Evolutionary conservation across 2,329 filamentous ascomycete species (phyloP).

Genomic region (Fusarium virguliforme): DNA sequence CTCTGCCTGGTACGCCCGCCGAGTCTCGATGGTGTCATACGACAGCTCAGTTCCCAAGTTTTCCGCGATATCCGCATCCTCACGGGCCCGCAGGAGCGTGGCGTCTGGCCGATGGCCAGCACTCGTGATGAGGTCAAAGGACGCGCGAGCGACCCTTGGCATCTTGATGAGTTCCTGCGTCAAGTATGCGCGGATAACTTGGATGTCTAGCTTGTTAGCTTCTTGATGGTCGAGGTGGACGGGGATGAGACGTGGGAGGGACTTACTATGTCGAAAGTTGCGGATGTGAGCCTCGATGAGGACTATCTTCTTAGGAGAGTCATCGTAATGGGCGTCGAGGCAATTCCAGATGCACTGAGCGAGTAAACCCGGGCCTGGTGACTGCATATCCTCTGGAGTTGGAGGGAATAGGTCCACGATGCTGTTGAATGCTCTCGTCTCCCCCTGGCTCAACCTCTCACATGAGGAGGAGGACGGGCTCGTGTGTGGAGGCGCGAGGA

Average conservation of each 20-base stretch:
- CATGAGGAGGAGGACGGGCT: background rate
- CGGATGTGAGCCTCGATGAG: background rate
- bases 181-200: background rate
- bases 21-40: conserved; percentile 14
- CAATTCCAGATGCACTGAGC: conserved; percentile 8
- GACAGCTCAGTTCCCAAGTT: conserved; percentile 5
- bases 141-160: conserved; percentile 1
- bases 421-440: background rate
- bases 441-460: background rate
- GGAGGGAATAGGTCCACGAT: background rate
- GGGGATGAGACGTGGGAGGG: too few relatives aligned
- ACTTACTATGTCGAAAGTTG: conserved; percentile 2
- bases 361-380: background rate
- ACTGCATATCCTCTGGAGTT: background rate
- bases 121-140: conserved; percentile 6
- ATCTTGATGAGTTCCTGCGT: background rate
- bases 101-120: background rate
- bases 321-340: background rate
- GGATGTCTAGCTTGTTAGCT: background rate
- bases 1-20: background rate
- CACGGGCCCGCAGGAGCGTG: background rate
- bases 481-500: too few relatives aligned
- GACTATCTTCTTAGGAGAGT: background rate
- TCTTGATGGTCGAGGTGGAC: background rate
- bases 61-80: conserved; percentile 7